Evolutionary conservation across 2,329 filamentous ascomycete species (phyloP).

Genomic region (Aphanoascus verrucosus): DNA sequence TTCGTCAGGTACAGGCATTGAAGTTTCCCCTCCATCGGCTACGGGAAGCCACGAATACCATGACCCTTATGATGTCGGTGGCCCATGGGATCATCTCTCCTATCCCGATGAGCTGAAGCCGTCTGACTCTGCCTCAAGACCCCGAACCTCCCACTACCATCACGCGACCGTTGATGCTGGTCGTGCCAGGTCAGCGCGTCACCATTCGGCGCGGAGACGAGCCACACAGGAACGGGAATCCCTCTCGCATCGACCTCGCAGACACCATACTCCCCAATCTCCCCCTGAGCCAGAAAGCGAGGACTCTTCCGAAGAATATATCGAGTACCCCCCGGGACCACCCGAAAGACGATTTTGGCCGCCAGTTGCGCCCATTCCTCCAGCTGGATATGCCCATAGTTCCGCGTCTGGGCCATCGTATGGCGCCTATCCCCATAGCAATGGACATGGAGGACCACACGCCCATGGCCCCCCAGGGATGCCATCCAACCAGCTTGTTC

Average conservation of each 20-base stretch:
- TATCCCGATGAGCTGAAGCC: constrained; percentile 40
- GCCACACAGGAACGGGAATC: constrained; percentile 27
- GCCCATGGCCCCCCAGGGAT: constrained; percentile 22
- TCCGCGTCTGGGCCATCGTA: constrained; percentile 33
- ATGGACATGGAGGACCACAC: constrained; percentile 16
- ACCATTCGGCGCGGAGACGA: constrained; percentile 14
- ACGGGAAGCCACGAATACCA: constrained; percentile 33
- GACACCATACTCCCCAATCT: constrained; percentile 29
- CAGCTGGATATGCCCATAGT: constrained; percentile 31
- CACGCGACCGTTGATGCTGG: constrained; percentile 31
- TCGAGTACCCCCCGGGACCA: constrained; percentile 32
- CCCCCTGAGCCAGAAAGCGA: constrained; percentile 48
- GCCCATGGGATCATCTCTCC: constrained; percentile 30
- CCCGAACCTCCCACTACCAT: constrained; percentile 32
- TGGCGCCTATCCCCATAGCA: constrained; percentile 20
- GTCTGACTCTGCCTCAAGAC: constrained; percentile 38
- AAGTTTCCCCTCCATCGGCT: constrained; percentile 34
- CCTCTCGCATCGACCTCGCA: constrained; percentile 31
- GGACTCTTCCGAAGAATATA: constrained; percentile 52
- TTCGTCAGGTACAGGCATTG: constrained; percentile 31
- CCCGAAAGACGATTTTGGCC: constrained; percentile 29
- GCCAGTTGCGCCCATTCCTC: constrained; percentile 22
- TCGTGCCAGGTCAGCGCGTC: constrained; percentile 25
- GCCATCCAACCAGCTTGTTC: constrained; percentile 18
- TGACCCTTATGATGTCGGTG: constrained; percentile 25